phyloP scores from a whole-genome alignment of 2,329 filamentous ascomycete genomes.

The Aureobasidium sp. region DNA sequence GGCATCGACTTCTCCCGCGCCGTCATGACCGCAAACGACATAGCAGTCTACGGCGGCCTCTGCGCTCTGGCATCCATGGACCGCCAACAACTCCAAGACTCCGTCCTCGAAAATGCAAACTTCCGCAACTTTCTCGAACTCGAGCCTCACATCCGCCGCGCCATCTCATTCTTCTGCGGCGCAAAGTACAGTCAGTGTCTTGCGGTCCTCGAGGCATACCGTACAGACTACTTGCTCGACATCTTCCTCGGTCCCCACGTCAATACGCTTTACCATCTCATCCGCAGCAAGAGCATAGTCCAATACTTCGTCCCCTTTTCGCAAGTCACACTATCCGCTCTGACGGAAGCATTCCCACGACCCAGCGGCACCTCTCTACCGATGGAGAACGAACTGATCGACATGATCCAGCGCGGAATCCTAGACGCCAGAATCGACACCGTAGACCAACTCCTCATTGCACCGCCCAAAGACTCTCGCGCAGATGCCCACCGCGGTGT shows the following conservation, averaged over 20 bases:
- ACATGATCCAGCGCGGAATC: constrained; percentile 65
- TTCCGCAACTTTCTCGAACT: constrained; percentile 88
- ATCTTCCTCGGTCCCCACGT: constrained; percentile 67
- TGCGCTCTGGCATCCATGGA: constrained; percentile 87
- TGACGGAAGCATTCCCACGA: constrained; percentile 68
- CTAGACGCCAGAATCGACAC: constrained; percentile 78
- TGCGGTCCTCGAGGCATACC: constrained; percentile 72
- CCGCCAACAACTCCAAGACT: constrained; percentile 63
- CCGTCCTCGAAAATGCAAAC: constrained; percentile 68
- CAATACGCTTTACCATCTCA: constrained; percentile 59
- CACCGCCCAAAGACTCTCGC: constrained; percentile 60
- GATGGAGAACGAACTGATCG: constrained; percentile 67
- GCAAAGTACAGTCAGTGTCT: constrained; percentile 84
- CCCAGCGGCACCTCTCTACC: constrained; percentile 39
- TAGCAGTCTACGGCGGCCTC: constrained; percentile 86
- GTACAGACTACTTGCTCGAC: constrained; percentile 82
- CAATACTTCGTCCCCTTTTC: constrained; percentile 91
- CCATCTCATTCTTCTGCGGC: constrained; percentile 81
- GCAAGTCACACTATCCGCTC: constrained; percentile 70
- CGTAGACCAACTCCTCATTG: constrained; percentile 71
- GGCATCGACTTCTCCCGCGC: constrained; percentile 57
- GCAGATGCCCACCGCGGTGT: constrained; percentile 63
- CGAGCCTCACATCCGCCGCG: constrained; percentile 88
- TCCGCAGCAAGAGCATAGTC: constrained; percentile 85
- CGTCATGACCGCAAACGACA: constrained; percentile 73